Evolutionary conservation across 768 basidiomycete species (phyloP).

Genomic region (Sporobolomyces phaffii): DNA sequence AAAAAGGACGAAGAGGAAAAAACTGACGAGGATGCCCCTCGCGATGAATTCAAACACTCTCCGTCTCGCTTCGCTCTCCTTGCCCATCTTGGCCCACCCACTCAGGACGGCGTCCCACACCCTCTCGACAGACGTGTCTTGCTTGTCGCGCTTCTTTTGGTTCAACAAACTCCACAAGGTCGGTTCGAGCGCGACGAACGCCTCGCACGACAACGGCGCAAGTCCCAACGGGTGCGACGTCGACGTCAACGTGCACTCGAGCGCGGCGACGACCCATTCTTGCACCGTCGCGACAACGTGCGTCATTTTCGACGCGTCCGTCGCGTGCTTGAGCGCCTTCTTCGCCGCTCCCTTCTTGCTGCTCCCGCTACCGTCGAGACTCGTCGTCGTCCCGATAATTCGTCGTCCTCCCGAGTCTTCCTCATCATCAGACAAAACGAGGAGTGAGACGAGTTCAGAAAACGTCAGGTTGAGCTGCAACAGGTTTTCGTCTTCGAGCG

Average conservation of each 20-base stretch:
- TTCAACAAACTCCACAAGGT: conserved; percentile 52
- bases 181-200: conserved; percentile 58
- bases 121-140: conserved; percentile 38
- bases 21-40: conserved; percentile 60
- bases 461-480: conserved; percentile 70
- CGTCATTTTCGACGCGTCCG: not conserved
- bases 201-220: conserved; percentile 1
- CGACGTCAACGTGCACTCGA: not conserved
- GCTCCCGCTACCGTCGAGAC: not conserved
- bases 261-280: conserved; percentile 32
- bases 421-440: conserved; percentile 44
- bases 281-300: conserved; percentile 24
- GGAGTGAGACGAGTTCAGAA: conserved; percentile 67
- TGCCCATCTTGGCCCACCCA: conserved; percentile 60
- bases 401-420: not conserved
- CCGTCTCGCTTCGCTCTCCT: conserved; percentile 61
- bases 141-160: conserved; percentile 40
- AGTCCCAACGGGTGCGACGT: conserved; percentile 15
- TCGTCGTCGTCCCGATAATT: not conserved
- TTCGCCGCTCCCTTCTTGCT: not conserved
- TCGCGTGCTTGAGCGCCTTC: not conserved
- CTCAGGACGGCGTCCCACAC: conserved; percentile 59
- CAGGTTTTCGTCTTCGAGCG: conserved; percentile 54
- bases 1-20: conserved; percentile 13
- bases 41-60: conserved; percentile 69